These are phyloP conservation scores for Lippia alba DNA, from an alignment of 305 asterid genomes.

Conservation along the genomic window DNA sequence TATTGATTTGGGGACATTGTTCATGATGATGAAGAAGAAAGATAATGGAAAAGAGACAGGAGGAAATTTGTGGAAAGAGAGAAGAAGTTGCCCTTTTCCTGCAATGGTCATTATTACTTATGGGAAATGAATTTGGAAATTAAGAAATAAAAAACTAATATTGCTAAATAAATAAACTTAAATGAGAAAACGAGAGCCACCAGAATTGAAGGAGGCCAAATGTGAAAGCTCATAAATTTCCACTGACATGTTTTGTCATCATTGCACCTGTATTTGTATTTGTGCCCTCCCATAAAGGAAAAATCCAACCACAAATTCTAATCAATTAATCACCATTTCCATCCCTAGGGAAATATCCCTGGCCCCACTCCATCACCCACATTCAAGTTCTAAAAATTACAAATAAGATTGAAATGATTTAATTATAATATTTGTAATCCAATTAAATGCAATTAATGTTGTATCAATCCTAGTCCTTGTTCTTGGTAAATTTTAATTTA, in stretches of 20 bases:
- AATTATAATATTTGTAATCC: too few relatives aligned
- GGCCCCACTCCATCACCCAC: background rate
- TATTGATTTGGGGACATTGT: too few relatives aligned
- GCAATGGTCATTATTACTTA: constrained; percentile 24
- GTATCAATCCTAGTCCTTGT: too few relatives aligned
- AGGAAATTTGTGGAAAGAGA: constrained; percentile 38
- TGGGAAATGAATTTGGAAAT: constrained; percentile 10
- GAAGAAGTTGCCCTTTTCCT: constrained; percentile 25
- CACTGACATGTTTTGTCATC: constrained; percentile 48
- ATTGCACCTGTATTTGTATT: constrained; percentile 40
- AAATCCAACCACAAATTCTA: constrained; percentile 31
- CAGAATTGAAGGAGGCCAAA: constrained; percentile 45
- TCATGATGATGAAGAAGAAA: constrained; percentile 13
- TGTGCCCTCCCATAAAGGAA: constrained; percentile 35
- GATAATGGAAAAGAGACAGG: constrained; percentile 34
- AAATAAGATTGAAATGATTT: too few relatives aligned
- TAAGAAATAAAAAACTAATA: background rate
- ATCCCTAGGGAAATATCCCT: background rate
- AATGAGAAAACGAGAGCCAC: constrained; percentile 29
- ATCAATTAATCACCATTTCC: constrained; percentile 23
- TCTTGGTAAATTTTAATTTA: too few relatives aligned
- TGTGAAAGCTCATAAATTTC: constrained; percentile 45
- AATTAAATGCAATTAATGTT: too few relatives aligned
- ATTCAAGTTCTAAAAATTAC: too few relatives aligned
- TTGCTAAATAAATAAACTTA: background rate